phyloP scores from a whole-genome alignment of 2,329 filamentous ascomycete species.

The Claviceps citrina region DNA sequence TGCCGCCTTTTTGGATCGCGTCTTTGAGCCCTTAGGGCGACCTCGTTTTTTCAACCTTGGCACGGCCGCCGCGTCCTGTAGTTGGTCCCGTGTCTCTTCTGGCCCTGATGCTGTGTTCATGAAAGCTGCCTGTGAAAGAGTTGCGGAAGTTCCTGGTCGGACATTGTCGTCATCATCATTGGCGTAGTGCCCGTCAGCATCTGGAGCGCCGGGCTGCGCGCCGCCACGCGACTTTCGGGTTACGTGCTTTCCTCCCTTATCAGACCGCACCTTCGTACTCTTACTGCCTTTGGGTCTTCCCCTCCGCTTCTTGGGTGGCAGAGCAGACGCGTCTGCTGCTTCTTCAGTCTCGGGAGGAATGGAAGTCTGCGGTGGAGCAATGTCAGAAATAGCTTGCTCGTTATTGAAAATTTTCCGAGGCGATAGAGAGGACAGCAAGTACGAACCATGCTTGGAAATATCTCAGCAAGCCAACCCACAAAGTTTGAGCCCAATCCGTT shows the following conservation, averaged over 20 bases:
- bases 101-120: constrained; percentile 1
- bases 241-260: constrained; percentile 6
- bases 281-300: constrained; percentile 42
- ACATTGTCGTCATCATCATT: neutral
- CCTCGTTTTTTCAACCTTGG: constrained; percentile 18
- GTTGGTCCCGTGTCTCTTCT: constrained; percentile 4
- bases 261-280: constrained; percentile 14
- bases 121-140: neutral
- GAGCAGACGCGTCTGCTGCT: neutral
- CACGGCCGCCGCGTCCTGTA: constrained; percentile 9
- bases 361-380: neutral
- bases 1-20: constrained; percentile 19
- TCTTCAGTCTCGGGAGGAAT: neutral
- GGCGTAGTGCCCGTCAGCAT: neutral
- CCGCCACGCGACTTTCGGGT: neutral
- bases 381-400: too few species aligned
- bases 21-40: constrained; percentile 32
- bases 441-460: constrained; percentile 25
- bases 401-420: neutral
- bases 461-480: constrained; percentile 47
- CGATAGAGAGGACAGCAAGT: neutral
- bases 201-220: neutral
- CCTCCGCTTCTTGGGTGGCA: constrained; percentile 27
- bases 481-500: constrained; percentile 44
- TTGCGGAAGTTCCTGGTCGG: neutral